phyloP scores from a whole-genome alignment of 2,329 filamentous ascomycete species.

The Fusarium nodosum region DNA sequence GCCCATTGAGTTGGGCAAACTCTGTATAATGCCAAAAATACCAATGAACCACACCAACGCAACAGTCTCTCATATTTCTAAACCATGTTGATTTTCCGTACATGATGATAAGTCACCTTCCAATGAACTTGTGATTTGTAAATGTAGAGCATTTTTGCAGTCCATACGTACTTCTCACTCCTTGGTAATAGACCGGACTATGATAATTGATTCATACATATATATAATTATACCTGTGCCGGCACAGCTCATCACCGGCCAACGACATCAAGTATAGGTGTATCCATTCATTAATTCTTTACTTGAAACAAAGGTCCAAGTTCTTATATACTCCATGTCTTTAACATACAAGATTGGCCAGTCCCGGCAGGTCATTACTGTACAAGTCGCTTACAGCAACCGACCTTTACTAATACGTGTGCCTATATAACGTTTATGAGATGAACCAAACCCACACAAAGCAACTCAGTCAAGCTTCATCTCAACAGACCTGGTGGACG shows the following conservation, averaged over 20 bases:
- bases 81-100: background rate
- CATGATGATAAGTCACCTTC: background rate
- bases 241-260: background rate
- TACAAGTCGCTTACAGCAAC: background rate
- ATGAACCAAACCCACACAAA: conserved; percentile 1
- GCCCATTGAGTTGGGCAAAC: conserved; percentile 28
- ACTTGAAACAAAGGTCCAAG: background rate
- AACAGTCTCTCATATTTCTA: conserved; percentile 39
- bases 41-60: conserved; percentile 39
- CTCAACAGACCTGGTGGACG: conserved; percentile 39
- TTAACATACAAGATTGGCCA: background rate
- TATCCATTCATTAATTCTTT: background rate
- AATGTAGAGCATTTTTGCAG: conserved; percentile 1
- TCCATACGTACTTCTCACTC: background rate
- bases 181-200: background rate
- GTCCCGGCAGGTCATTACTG: background rate
- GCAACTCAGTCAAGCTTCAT: conserved; percentile 23
- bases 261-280: background rate
- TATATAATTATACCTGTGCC: background rate
- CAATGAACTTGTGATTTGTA: conserved; percentile 7
- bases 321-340: background rate
- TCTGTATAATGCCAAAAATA: conserved; percentile 49
- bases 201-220: background rate
- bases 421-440: background rate
- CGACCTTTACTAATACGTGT: background rate